These are phyloP conservation scores for Wallemia mellicola DNA, from an alignment of 1,284 basidiomycete species.

Conservation along the genomic window DNA sequence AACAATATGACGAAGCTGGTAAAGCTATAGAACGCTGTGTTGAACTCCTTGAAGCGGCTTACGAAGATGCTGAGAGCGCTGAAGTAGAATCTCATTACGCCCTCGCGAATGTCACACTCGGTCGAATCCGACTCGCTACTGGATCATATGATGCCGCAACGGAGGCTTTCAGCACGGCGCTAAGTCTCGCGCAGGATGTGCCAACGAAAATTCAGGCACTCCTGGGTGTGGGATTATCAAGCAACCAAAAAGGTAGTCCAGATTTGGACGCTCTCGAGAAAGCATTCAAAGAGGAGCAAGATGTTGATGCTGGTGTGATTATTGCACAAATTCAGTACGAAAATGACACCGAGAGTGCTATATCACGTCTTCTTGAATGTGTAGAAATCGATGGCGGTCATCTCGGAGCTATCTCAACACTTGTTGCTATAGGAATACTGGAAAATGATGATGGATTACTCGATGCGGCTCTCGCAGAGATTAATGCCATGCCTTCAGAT, in stretches of 20 bases:
- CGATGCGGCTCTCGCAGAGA: slow-evolving; percentile 60
- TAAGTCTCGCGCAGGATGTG: slow-evolving; percentile 28
- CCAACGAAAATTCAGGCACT: slow-evolving; percentile 16
- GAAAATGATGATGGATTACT: slow-evolving; percentile 46
- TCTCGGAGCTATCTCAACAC: slow-evolving; percentile 42
- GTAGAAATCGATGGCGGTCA: slow-evolving; percentile 37
- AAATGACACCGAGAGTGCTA: slow-evolving; percentile 37
- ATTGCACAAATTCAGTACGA: slow-evolving; percentile 48
- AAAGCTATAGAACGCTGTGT: slow-evolving; percentile 20
- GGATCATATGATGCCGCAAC: slow-evolving; percentile 30
- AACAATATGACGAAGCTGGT: slow-evolving; percentile 30
- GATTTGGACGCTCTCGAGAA: too few species aligned
- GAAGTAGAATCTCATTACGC: slow-evolving; percentile 46
- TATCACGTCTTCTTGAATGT: slow-evolving; percentile 27
- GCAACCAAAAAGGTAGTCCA: too few species aligned
- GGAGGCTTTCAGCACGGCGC: slow-evolving; percentile 37
- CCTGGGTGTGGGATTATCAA: slow-evolving; percentile 3
- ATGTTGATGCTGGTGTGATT: slow-evolving; percentile 40
- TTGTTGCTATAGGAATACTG: slow-evolving; percentile 60
- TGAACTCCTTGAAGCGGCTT: slow-evolving; percentile 46
- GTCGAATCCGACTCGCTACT: slow-evolving; percentile 35
- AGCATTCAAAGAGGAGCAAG: slow-evolving; percentile 13
- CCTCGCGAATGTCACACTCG: slow-evolving; percentile 54
- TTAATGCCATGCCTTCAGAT: slow-evolving; percentile 33
- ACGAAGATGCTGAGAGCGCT: slow-evolving; percentile 57